Evolutionary conservation across 2,329 filamentous ascomycete genomes (phyloP), one percentile per base, ranked within the genome.

Genomic region (Cytospora piceicola): DNA sequence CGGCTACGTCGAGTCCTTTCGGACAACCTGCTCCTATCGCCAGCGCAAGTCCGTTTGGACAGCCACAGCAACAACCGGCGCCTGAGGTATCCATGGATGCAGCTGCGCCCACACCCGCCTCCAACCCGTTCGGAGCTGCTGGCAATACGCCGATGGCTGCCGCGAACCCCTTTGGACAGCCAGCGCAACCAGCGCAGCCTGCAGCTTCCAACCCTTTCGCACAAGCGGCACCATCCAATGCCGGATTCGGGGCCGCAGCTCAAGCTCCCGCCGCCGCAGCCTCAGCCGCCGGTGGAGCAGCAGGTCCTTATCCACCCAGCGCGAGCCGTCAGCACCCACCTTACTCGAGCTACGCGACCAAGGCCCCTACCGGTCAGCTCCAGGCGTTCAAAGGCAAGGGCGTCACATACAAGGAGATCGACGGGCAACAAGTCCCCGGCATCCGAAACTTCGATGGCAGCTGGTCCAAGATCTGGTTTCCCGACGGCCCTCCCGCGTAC

Each of bases 381-480:
- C 42, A 68, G 22, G 68, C 70, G 46, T 78, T 76, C 69, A 77
- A 77, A 64, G 75, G 75, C 46, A 71, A 71, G 55, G 67, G 68
- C 0, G 74, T 77, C 2, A 30, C 46, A 0, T 77, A 76, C 67
- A 74, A 79, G 29, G 79, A 78, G 4, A 72, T 72, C 27, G 75
- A 72, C 34, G 74, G 75, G 60, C 55, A 70, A 70, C 75, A 72
- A 68, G 77, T 70, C 68, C 74, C 68, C 64, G 86, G 79, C 61
- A 79, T 81, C 70, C 81, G 69, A 68, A 84, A 76, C 27, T 77
- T 78, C 46, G 88, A 70, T 84, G 86, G 39, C 82, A 77, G 0
- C 86, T 84, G 79, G 42, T 81, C 84, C 59, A 87, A 85, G 69
- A 88, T 94, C 58, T 91, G 90, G 83, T 93, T 91, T 73, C 90